These are phyloP conservation scores for Mucor velutinosus DNA, from an alignment of 371 early-diverging fungal genomes.

Conservation along the genomic window DNA sequence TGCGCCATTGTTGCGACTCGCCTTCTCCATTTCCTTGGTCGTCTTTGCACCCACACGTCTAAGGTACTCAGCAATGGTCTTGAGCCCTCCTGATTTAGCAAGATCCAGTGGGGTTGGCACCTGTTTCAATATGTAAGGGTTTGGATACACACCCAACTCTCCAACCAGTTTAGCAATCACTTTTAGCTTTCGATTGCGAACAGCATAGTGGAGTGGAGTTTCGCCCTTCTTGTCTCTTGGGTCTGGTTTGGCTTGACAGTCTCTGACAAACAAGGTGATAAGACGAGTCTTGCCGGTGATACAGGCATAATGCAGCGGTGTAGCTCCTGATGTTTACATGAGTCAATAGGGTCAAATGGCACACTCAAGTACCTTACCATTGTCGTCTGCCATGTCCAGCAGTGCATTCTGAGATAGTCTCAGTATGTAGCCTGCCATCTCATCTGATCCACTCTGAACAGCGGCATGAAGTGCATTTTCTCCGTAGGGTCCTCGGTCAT, in stretches of 20 bases:
- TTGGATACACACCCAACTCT: constrained; percentile 38
- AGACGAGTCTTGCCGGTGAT: constrained; percentile 31
- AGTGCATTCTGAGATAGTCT: constrained; percentile 19
- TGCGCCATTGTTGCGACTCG: background rate
- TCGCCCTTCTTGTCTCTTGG: constrained; percentile 39
- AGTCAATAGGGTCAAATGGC: background rate
- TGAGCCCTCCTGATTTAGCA: constrained; percentile 35
- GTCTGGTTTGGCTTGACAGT: constrained; percentile 22
- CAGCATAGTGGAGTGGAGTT: constrained; percentile 48
- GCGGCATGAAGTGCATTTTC: constrained; percentile 46
- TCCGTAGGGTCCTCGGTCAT: constrained; percentile 31
- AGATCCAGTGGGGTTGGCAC: constrained; percentile 44
- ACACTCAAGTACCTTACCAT: constrained; percentile 19
- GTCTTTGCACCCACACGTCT: constrained; percentile 38
- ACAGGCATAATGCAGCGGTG: constrained; percentile 52
- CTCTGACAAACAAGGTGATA: constrained; percentile 29
- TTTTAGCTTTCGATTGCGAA: constrained; percentile 34
- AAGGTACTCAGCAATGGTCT: constrained; percentile 31
- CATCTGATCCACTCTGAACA: constrained; percentile 28
- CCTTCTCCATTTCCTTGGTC: constrained; percentile 44
- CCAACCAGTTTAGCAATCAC: constrained; percentile 30
- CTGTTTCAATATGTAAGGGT: constrained; percentile 37
- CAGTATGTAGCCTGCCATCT: constrained; percentile 30
- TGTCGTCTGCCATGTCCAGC: constrained; percentile 28
- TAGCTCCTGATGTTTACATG: constrained; percentile 31